A percentile compares a stretch with the other conserved stretches of the same genome.
phyloP scores from a whole-genome alignment of 768 basidiomycete species.

The Lactifluus pinguis region DNA sequence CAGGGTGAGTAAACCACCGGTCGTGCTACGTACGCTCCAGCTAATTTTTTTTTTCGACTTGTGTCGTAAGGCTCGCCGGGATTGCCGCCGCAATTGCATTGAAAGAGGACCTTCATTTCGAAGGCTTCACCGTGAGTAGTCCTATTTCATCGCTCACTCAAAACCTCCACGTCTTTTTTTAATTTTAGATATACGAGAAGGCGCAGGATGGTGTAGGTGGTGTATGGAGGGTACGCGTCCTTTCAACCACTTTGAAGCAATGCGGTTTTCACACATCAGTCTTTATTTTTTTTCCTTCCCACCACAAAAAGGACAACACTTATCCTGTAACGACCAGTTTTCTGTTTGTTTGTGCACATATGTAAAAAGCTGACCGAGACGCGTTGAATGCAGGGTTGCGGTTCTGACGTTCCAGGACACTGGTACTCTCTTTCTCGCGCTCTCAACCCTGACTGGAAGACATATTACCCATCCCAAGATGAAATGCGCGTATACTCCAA shows the following conservation, averaged over 20 bases:
- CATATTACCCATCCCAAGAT: conserved; percentile 21
- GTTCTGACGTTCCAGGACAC: conserved; percentile 22
- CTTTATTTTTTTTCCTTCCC: too few species aligned
- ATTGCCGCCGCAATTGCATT: conserved; percentile 26
- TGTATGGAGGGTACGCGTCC: conserved; percentile 22
- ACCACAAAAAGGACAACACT: conserved; percentile 19
- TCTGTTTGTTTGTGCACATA: too few species aligned
- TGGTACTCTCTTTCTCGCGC: conserved; percentile 26
- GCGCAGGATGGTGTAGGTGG: conserved; percentile 22
- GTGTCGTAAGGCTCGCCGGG: conserved; percentile 21
- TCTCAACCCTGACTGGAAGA: conserved; percentile 24
- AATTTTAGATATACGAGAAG: conserved; percentile 28
- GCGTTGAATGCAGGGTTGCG: conserved; percentile 21
- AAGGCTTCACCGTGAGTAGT: conserved; percentile 26
- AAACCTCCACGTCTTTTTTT: too few species aligned
- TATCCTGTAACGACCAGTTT: conserved; percentile 19
- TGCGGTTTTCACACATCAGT: too few species aligned
- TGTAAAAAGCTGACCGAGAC: too few species aligned
- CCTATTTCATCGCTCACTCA: not conserved
- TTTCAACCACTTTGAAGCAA: too few species aligned
- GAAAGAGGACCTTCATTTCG: conserved; percentile 25
- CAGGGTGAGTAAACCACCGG: conserved; percentile 17
- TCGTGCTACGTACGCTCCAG: too few species aligned
- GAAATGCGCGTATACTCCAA: conserved; percentile 26
- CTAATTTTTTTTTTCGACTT: not conserved